Evolutionary conservation across 2,329 filamentous ascomycete genomes (phyloP).

Genomic region (Sarocladium brachiariae): DNA sequence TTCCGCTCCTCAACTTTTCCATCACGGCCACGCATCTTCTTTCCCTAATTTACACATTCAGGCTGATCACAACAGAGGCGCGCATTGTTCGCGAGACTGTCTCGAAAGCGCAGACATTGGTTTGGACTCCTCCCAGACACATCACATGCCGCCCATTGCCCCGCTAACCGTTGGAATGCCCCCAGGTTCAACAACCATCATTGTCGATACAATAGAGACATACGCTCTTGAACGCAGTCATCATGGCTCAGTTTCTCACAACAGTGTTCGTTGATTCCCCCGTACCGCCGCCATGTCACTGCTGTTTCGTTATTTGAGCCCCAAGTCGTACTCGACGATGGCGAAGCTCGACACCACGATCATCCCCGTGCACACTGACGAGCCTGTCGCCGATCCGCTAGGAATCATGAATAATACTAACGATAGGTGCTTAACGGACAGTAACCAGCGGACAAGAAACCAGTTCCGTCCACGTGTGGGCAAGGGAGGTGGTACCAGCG

Average conservation of each 20-base stretch:
- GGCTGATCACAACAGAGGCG: not conserved
- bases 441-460: slow-evolving; percentile 80
- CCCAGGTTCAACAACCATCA: slow-evolving; percentile 10
- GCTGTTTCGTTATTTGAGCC: slow-evolving; percentile 25
- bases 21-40: not conserved
- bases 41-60: not conserved
- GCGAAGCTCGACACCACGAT: slow-evolving; percentile 23
- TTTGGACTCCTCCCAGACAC: not conserved
- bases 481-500: slow-evolving; percentile 79
- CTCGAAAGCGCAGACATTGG: not conserved
- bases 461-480: slow-evolving; percentile 86
- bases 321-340: slow-evolving; percentile 26
- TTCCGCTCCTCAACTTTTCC: not conserved
- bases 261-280: slow-evolving; percentile 31
- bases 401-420: slow-evolving; percentile 21
- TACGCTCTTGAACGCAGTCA: slow-evolving; percentile 13
- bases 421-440: slow-evolving; percentile 29
- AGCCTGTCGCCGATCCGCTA: slow-evolving; percentile 11
- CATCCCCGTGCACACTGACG: slow-evolving; percentile 24
- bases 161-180: slow-evolving; percentile 37
- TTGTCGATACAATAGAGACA: slow-evolving; percentile 11
- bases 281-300: slow-evolving; percentile 15
- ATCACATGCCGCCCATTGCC: slow-evolving; percentile 23
- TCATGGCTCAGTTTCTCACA: slow-evolving; percentile 35
- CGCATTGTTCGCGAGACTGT: not conserved